phyloP scores from a whole-genome alignment of 768 basidiomycete species.

The Rhizopogon vinicolor region DNA sequence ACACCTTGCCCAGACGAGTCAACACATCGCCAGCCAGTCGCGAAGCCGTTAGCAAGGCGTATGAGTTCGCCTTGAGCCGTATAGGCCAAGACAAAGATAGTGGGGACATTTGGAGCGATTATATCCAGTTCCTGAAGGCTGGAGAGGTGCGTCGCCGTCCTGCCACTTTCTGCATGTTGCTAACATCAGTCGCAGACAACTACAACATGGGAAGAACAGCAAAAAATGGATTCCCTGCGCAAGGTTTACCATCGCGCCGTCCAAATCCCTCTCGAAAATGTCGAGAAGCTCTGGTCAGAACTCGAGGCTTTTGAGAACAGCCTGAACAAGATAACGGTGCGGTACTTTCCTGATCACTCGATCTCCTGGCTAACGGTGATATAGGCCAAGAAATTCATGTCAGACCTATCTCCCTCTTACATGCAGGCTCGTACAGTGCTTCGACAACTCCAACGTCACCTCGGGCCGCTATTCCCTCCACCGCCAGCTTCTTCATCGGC shows the following conservation, averaged over 20 bases:
- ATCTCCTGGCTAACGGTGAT: constrained; percentile 8
- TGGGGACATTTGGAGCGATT: constrained; percentile 91
- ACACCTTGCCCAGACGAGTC: constrained; percentile 45
- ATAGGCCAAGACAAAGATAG: constrained; percentile 92
- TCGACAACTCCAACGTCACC: constrained; percentile 73
- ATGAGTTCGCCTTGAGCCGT: constrained; percentile 87
- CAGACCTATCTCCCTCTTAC: constrained; percentile 86
- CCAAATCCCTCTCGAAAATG: constrained; percentile 89
- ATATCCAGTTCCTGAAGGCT: constrained; percentile 81
- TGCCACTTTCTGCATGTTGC: neutral
- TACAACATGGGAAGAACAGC: constrained; percentile 93
- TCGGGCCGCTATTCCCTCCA: constrained; percentile 55
- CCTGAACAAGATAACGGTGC: constrained; percentile 81
- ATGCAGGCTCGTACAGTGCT: constrained; percentile 93
- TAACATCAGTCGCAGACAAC: constrained; percentile 39
- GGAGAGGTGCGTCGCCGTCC: constrained; percentile 54
- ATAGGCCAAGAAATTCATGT: constrained; percentile 92
- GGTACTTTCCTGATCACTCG: constrained; percentile 11
- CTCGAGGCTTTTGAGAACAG: constrained; percentile 88
- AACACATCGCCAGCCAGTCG: constrained; percentile 66
- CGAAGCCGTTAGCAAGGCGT: constrained; percentile 79
- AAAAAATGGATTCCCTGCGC: constrained; percentile 90
- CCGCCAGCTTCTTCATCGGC: constrained; percentile 37
- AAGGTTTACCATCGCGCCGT: constrained; percentile 93
- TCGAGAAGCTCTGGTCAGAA: constrained; percentile 91